phyloP scores from a whole-genome alignment of 371 early-diverging fungal species.

The Mucor mucedo region DNA sequence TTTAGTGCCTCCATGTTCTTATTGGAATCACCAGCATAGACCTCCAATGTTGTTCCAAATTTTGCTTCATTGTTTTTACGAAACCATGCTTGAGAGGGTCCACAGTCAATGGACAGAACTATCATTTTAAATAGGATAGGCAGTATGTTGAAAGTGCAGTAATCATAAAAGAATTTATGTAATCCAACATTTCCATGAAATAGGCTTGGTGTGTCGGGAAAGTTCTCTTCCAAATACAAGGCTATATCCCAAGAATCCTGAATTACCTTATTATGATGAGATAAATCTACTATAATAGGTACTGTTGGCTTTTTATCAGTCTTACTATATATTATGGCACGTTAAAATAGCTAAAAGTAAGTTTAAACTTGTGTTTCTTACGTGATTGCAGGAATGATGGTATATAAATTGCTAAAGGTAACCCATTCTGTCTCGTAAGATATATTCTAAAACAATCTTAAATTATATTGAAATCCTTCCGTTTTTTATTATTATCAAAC shows the following conservation, averaged over 20 bases:
- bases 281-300: conserved; percentile 20
- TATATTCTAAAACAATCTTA: conserved; percentile 15
- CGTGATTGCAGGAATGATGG: conserved; percentile 19
- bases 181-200: conserved; percentile 22
- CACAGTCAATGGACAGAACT: conserved; percentile 4
- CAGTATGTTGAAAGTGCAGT: neutral
- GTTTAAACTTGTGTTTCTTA: neutral
- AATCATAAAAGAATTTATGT: conserved; percentile 23
- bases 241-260: conserved; percentile 34
- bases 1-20: conserved; percentile 8
- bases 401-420: conserved; percentile 9
- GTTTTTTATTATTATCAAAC: conserved; percentile 10
- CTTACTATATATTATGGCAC: conserved; percentile 10
- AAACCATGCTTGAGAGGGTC: conserved; percentile 6
- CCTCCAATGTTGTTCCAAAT: conserved; percentile 16
- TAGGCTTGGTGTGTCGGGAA: conserved; percentile 16
- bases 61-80: conserved; percentile 13
- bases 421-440: conserved; percentile 30
- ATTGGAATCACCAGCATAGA: conserved; percentile 15
- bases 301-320: conserved; percentile 11
- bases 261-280: conserved; percentile 10
- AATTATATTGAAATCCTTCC: neutral
- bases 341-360: neutral
- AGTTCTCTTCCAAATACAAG: conserved; percentile 23
- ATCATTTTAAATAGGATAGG: conserved; percentile 8